phyloP scores from a whole-genome alignment of 345 rosid species.

The Garcia nutans region DNA sequence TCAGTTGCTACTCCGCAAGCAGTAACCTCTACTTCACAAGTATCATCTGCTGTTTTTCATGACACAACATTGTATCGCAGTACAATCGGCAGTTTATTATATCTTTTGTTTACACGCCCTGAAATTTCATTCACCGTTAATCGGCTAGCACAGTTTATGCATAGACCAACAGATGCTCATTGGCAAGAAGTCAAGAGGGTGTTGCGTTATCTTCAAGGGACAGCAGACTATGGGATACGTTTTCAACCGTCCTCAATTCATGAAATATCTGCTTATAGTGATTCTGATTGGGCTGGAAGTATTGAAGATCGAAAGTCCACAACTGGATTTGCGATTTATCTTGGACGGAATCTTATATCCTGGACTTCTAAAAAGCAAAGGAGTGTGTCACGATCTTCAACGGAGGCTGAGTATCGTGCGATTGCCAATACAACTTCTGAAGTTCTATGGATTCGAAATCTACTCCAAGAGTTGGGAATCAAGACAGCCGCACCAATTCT shows the following conservation, averaged over 20 bases:
- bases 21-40: background rate
- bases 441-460: background rate
- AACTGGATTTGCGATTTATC: background rate
- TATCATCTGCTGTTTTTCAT: background rate
- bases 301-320: background rate
- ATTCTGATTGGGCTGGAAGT: background rate
- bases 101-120: background rate
- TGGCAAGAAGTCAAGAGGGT: too few relatives aligned
- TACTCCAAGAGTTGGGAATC: background rate
- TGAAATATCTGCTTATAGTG: background rate
- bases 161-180: too few relatives aligned
- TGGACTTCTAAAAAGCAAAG: background rate
- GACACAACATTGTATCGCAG: background rate
- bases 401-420: background rate
- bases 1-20: background rate
- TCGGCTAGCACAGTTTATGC: too few relatives aligned
- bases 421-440: background rate
- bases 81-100: background rate
- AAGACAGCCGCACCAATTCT: background rate
- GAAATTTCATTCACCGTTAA: too few relatives aligned
- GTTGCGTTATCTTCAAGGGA: too few relatives aligned
- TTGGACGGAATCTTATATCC: background rate
- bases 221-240: background rate
- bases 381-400: background rate
- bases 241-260: background rate